A percentile compares a stretch with the other conserved stretches of the same genome.
Conservation (phyloP, 192 early-diverging fungal species). For the Podochytrium sp. region DNA sequence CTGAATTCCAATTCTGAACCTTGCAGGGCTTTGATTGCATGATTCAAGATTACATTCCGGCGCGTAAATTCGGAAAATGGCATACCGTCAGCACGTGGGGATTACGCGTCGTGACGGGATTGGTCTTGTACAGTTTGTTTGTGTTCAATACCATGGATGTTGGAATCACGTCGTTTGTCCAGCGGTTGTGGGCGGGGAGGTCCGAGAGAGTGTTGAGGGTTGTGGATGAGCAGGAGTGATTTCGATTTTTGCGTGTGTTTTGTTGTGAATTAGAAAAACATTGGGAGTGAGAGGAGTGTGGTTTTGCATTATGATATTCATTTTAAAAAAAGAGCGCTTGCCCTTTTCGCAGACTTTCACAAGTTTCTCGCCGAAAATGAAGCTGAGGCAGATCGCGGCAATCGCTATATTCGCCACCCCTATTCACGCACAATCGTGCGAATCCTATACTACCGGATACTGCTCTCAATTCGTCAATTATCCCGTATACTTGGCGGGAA, state of each 20-base stretch:
- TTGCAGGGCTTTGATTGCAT: constrained; percentile 67
- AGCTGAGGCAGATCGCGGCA: too few species aligned
- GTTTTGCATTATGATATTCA: too few species aligned
- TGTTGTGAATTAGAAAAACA: too few species aligned
- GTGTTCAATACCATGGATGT: constrained; percentile 95
- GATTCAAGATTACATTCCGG: constrained; percentile 82
- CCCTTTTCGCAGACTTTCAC: too few species aligned
- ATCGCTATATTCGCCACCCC: neutral
- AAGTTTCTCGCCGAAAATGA: too few species aligned
- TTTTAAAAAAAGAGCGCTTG: too few species aligned
- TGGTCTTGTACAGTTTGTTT: constrained; percentile 82
- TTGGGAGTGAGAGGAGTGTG: too few species aligned
- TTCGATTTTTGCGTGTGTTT: too few species aligned
- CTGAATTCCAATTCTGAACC: neutral
- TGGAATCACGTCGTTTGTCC: constrained; percentile 87
- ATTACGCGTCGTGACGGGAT: constrained; percentile 70
- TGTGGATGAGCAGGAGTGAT: neutral
- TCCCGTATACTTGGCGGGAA: neutral
- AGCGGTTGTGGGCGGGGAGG: constrained; percentile 84
- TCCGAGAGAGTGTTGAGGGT: neutral
- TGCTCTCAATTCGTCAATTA: neutral
- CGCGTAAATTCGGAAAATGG: constrained; percentile 61
- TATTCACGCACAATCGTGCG: neutral
- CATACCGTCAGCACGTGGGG: constrained; percentile 66
- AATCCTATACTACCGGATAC: neutral